Base-by-base conservation (phyloP, 2,329 filamentous ascomycete species). In the Paecilomyces formosus region DNA sequence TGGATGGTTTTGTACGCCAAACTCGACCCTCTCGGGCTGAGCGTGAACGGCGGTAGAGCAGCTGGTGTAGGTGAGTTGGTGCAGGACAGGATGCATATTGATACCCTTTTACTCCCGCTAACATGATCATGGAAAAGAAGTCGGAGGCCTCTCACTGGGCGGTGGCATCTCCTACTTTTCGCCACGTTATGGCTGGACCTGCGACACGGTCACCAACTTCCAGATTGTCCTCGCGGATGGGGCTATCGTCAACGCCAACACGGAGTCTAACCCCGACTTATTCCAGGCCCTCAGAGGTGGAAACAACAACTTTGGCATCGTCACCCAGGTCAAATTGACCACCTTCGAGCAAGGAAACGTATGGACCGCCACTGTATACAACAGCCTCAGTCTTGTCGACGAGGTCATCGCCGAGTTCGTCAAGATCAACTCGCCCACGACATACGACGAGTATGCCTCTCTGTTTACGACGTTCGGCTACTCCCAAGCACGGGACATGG, bases 191-290 rank as follows among this genome's bases (percentile, higher is more conserved):
- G 73, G 72, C 5, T 67, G 65, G 53, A 70, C 62, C 49, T 72
- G 66, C 63, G 71, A 66, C 63, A 74, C 66, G 58, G 65, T 70
- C 28, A 26, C 62, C 24, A 68, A 70, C 33, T 73, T 68, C 59
- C 68, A 76, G 30, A 57, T 77, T 6, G 70, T 75, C 0, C 68
- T 75, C 8, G 72, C 72, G n/a, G 65, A 70, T 55, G 73, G 72
- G 2, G 62, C 63, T 7, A 62, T 74, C 9, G 60, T 66, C 9
- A 68, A 66, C 4, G 74, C 70, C 24, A 70, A 68, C 33, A 56
- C 58, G 7, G 58, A 58, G 0, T 58, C 55, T 7, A 68, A 72
- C 30, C 58, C 66, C 0, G 63, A 68, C 24, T 64, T 74, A 12
- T 72, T 68, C 63, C 61, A 62, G 2, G 71, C 70, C 3, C 63